These are phyloP conservation scores for Torrubiella hemipterigena DNA, from an alignment of 2,329 filamentous ascomycete species.

Conservation along the genomic window DNA sequence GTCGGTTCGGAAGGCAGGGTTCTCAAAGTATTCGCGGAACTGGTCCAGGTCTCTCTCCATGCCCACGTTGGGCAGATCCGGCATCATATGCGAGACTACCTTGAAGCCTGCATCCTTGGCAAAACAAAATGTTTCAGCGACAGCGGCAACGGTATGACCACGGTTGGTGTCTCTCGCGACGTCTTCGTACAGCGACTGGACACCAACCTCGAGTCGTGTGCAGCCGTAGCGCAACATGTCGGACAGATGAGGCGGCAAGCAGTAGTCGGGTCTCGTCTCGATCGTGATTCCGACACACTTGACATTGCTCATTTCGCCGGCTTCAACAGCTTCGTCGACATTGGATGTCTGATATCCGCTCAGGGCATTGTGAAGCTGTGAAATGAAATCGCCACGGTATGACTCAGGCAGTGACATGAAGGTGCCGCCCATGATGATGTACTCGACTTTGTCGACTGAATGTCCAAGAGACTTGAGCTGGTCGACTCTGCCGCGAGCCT, in stretches of 20 bases:
- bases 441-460: slow-evolving; percentile 97
- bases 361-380: slow-evolving; percentile 90
- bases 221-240: slow-evolving; percentile 98
- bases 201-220: slow-evolving; percentile 85
- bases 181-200: slow-evolving; percentile 95
- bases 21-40: slow-evolving; percentile 96
- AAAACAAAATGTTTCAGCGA: slow-evolving; percentile 94
- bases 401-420: slow-evolving; percentile 92
- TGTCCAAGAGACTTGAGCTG: slow-evolving; percentile 93
- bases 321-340: slow-evolving; percentile 89
- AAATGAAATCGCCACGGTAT: slow-evolving; percentile 88
- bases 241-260: slow-evolving; percentile 84
- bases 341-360: slow-evolving; percentile 91
- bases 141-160: slow-evolving; percentile 88
- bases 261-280: slow-evolving; percentile 94
- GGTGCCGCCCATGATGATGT: slow-evolving; percentile 98
- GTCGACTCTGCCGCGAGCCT: slow-evolving; percentile 88
- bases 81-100: slow-evolving; percentile 99
- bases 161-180: slow-evolving; percentile 97
- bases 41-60: slow-evolving; percentile 97
- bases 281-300: slow-evolving; percentile 99
- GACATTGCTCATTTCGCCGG: slow-evolving; percentile 90
- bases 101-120: slow-evolving; percentile 98
- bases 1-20: slow-evolving; percentile 89
- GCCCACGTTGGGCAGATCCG: slow-evolving; percentile 91